Base-by-base conservation (phyloP, 108 stramenopile species). In the Discostella stelligeroides region DNA sequence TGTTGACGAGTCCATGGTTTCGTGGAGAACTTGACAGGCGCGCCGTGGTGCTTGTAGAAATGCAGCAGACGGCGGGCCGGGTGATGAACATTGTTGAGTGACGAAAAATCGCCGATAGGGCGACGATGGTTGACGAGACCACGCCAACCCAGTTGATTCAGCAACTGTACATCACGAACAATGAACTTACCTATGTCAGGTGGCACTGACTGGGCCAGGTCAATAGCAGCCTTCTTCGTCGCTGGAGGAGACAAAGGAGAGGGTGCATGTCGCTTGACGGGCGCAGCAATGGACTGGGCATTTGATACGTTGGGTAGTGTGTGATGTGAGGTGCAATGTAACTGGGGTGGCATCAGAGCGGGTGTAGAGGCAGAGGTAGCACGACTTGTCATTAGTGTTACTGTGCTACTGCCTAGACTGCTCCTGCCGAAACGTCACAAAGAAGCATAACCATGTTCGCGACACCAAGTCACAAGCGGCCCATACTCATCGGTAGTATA, bases 11-110 rank as follows among this genome's bases (percentile, higher is more conserved):
- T 40, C 71, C 64, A 67, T 0, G 63, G 49, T 0, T 62, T 7
- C 0, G 68, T 75, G 30, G 68, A 47, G 38, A 71, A 62, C 27
- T 60, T 66, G 23, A 70, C 75, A 0, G 75, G 74, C 12, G 75
- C 68, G 17, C 80, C 75, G 0, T 15, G 43, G 11, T 50, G 29
- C 40, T 68, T 70, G 46, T 70, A 66, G 21, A 48, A 55, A 15
- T 30, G 14, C 7, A 76, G 48, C 27, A 81, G 49, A 48, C 60
- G 68, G 12, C 25, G 46, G 10, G 75, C 80, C 2, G 68, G 74
- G 43, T 81, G 80, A 18, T 59, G 28, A 28, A 62, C 50, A 61
- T 70, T 57, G 24, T 21, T 12, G 2, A 68, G 47, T 20, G 54
- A 57, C 5, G 66, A 17, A 15, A 70, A 53, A 17, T 70, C 59